Evolutionary conservation across 192 early-diverging fungal species (phyloP), one percentile per base, ranked within the genome.

Genomic region (Umbelopsis isabellina): DNA sequence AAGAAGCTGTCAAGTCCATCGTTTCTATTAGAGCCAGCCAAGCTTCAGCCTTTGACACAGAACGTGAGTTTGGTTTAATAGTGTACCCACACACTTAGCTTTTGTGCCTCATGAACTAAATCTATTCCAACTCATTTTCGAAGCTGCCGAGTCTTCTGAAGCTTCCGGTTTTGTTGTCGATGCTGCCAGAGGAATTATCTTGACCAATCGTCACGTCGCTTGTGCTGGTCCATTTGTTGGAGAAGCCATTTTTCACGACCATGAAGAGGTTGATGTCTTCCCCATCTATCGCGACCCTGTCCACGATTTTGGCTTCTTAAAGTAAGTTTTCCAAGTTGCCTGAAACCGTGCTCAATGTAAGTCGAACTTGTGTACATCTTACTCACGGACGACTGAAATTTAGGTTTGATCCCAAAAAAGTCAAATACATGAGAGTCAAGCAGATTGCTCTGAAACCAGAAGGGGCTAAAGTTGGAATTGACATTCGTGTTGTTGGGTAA

Each of bases 111-210:
- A 48, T 25, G 45, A 45, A 20, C 30, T 33, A 13, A 49, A 30
- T 16, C 22, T 50, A 23, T 58, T 1, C 27, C 49, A 12, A 37
- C 13, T 9, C 45, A 22, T 4, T 37, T 73, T 20, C 47, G n/a
- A 69, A 86, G 85, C 82, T 35, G 79, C 85, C 21, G 89, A 88
- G 27, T 90, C 86, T 4, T 89, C 86, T 72, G 90, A 94, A 72
- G 93, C 93, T 20, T 87, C 93, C 45, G 93, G 93, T 21, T 94
- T 94, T 80, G 90, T 94, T 52, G 90, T 94, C 10, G 93, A 94
- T 75, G 86, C 86, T 21, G 75, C 80, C 66, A 80, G 78, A 21
- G 92, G 90, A 25, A 75, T 90, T 30, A 90, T 91, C 45, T 72
- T 93, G 45, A 92, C 91, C 10, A 92, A 92, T 71, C 76, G 85